phyloP scores from a whole-genome alignment of 2,329 filamentous ascomycete genomes.

The Verticillium klebahnii region DNA sequence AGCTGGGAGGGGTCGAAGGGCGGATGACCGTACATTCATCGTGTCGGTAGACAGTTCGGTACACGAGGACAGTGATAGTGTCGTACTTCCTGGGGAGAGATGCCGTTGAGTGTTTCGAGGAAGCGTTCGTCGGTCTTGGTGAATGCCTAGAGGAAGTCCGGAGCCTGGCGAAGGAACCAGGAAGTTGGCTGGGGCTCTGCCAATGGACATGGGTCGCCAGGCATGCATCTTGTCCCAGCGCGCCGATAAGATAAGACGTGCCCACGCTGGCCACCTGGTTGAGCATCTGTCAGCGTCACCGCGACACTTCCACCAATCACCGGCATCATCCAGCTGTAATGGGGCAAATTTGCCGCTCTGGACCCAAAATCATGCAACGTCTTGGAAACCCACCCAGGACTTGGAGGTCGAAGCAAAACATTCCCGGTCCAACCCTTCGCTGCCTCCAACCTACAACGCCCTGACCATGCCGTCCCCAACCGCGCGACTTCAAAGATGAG shows the following conservation, averaged over 20 bases:
- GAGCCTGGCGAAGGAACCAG: neutral
- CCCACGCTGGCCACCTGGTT: neutral
- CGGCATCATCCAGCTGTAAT: neutral
- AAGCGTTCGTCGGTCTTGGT: neutral
- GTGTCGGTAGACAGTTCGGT: conserved; percentile 13
- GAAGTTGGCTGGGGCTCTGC: neutral
- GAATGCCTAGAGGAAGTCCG: neutral
- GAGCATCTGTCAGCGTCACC: neutral
- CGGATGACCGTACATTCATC: conserved; percentile 51
- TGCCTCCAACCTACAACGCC: conserved; percentile 9
- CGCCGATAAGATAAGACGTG: neutral
- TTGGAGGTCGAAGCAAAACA: conserved; percentile 5
- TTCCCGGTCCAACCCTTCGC: conserved; percentile 8
- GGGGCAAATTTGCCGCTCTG: conserved; percentile 5
- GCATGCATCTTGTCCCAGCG: neutral
- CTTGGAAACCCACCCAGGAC: neutral
- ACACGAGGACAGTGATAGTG: too few relatives aligned
- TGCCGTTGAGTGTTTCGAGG: neutral
- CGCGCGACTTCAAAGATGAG: conserved; percentile 43
- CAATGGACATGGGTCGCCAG: neutral
- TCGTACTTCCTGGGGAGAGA: too few relatives aligned
- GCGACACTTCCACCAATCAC: neutral
- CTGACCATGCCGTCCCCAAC: conserved; percentile 29
- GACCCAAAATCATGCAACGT: conserved; percentile 3
- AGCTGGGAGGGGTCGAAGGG: neutral